Conservation (phyloP, 257 asterid genomes). For the Osmanthus fragrans region DNA sequence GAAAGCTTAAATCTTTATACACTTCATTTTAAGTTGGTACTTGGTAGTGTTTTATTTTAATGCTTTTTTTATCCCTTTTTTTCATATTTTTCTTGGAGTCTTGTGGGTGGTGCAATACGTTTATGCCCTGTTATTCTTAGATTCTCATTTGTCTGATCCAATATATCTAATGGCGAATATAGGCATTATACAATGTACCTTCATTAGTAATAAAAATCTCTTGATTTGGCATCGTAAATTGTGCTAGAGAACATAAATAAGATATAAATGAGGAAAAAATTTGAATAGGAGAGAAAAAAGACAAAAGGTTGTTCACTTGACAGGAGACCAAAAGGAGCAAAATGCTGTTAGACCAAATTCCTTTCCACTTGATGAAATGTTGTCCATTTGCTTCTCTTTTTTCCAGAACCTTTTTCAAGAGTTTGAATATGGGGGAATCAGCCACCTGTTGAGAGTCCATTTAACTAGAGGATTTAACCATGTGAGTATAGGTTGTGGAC, state of each 20-base stretch:
- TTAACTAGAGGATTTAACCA: constrained; percentile 26
- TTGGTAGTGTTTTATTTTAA: background rate
- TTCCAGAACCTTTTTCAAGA: no score
- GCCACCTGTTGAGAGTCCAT: constrained; percentile 35
- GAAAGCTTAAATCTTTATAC: background rate
- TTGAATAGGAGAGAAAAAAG: no score
- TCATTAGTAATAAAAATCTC: no score
- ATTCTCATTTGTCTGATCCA: background rate
- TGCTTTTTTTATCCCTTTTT: background rate
- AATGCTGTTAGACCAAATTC: no score
- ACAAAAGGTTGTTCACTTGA: no score
- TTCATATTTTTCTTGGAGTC: background rate
- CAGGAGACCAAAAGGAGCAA: no score
- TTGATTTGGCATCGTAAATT: no score
- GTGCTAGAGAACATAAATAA: no score
- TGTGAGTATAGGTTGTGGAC: constrained; percentile 27
- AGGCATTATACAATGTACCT: no score
- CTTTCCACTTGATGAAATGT: no score
- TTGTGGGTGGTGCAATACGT: background rate
- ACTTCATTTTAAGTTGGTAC: background rate
- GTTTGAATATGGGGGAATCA: constrained; percentile 24
- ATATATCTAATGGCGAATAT: background rate
- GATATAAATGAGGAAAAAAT: no score
- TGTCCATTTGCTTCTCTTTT: no score
- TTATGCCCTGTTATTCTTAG: background rate